Evolutionary conservation across 371 early-diverging fungal genomes (phyloP).

Genomic region (Mucor velutinosus): DNA sequence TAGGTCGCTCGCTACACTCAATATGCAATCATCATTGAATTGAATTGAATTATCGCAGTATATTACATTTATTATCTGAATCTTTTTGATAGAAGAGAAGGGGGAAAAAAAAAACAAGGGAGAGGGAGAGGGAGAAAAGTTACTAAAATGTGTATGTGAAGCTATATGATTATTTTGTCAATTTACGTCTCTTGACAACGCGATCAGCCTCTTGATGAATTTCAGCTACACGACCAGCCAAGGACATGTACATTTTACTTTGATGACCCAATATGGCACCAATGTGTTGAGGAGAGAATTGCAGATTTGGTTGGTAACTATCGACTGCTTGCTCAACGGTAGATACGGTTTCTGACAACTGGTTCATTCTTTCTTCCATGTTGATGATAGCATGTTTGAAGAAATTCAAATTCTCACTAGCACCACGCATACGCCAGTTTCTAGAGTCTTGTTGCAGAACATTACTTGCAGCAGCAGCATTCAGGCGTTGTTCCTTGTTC

Average conservation of each 20-base stretch:
- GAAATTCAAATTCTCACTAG: slow-evolving; percentile 22
- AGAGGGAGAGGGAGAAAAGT: too few relatives aligned
- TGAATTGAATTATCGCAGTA: too few relatives aligned
- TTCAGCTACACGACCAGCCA: slow-evolving; percentile 24
- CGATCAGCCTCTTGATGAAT: slow-evolving; percentile 22
- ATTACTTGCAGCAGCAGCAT: slow-evolving; percentile 11
- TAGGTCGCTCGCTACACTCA: too few relatives aligned
- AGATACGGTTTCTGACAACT: slow-evolving; percentile 3
- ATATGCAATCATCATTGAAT: too few relatives aligned
- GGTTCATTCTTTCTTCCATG: slow-evolving; percentile 8
- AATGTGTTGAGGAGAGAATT: slow-evolving; percentile 3
- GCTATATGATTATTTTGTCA: background rate
- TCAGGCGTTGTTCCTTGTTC: slow-evolving; percentile 16
- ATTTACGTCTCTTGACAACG: slow-evolving; percentile 16
- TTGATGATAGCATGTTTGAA: slow-evolving; percentile 3
- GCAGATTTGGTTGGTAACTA: slow-evolving; percentile 1
- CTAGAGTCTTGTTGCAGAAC: slow-evolving; percentile 13
- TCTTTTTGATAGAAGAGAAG: too few relatives aligned
- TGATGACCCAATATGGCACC: slow-evolving; percentile 9
- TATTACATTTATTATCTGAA: too few relatives aligned
- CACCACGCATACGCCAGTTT: slow-evolving; percentile 23
- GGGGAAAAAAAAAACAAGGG: too few relatives aligned
- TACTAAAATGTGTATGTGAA: background rate
- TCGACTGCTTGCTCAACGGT: slow-evolving; percentile 17
- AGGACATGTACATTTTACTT: slow-evolving; percentile 11